Percentiles rank a stretch among this genome's conserved stretches.
Evolutionary conservation across 2,329 filamentous ascomycete species (phyloP).

Genomic region (Sclerotinia glacialis): DNA sequence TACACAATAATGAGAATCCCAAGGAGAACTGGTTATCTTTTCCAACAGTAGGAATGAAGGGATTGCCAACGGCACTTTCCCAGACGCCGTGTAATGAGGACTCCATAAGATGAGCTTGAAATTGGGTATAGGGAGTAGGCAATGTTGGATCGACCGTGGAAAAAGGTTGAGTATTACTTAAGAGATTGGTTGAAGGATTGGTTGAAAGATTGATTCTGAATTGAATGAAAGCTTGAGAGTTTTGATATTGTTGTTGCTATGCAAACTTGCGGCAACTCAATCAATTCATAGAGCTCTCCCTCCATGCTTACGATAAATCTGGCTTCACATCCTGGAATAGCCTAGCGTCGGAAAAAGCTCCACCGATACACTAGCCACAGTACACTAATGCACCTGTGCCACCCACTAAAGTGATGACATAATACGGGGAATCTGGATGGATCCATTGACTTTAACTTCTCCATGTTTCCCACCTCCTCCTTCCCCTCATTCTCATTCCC

Average conservation of each 20-base stretch:
- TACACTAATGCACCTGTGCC: slow-evolving; percentile 20
- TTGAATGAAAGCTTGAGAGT: not conserved
- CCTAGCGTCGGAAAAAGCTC: slow-evolving; percentile 24
- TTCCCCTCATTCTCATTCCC: not conserved
- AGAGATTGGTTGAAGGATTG: slow-evolving; percentile 8
- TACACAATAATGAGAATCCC: slow-evolving; percentile 70
- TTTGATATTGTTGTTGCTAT: not conserved
- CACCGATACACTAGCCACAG: slow-evolving; percentile 16
- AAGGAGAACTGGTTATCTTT: slow-evolving; percentile 84
- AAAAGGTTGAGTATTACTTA: not conserved
- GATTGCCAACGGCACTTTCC: slow-evolving; percentile 85
- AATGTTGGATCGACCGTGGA: not conserved
- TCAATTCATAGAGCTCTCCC: slow-evolving; percentile 3
- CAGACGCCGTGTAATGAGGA: slow-evolving; percentile 84
- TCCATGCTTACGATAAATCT: slow-evolving; percentile 28
- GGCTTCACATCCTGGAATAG: slow-evolving; percentile 24
- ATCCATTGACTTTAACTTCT: too few relatives aligned
- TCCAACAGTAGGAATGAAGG: slow-evolving; percentile 74
- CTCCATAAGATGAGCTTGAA: slow-evolving; percentile 66
- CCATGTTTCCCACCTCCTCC: slow-evolving; percentile 12
- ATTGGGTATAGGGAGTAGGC: slow-evolving; percentile 9
- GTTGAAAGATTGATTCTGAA: slow-evolving; percentile 1
- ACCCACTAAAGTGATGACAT: slow-evolving; percentile 7
- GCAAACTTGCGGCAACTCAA: not conserved
- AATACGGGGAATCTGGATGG: slow-evolving; percentile 4